phyloP scores from a whole-genome alignment of 2,329 filamentous ascomycete species.

The Neoarthrinium moseri region DNA sequence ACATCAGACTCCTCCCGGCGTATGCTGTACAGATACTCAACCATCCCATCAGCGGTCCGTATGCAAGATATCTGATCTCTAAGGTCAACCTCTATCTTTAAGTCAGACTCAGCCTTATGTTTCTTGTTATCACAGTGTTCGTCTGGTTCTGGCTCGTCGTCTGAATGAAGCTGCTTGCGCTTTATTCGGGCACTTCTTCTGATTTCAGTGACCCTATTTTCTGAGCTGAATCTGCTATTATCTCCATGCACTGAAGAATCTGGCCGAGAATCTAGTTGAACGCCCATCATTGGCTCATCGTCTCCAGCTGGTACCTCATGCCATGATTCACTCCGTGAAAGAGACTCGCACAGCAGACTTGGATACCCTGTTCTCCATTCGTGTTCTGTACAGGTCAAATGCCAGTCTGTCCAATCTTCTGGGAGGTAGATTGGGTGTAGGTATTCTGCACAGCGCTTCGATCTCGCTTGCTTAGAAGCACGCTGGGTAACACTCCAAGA shows the following conservation, averaged over 20 bases:
- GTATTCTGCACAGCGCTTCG: neutral
- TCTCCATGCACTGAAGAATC: neutral
- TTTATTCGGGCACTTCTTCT: neutral
- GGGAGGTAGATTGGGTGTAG: neutral
- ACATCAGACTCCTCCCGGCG: neutral
- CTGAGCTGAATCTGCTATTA: neutral
- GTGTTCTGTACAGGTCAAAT: neutral
- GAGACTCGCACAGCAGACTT: neutral
- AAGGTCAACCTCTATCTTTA: neutral
- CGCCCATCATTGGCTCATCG: neutral
- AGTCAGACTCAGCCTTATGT: too few relatives aligned
- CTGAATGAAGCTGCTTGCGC: neutral
- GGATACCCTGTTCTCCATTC: neutral
- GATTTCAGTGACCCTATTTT: neutral
- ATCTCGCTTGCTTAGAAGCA: neutral
- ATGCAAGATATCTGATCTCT: conserved; percentile 1
- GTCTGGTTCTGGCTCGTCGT: neutral
- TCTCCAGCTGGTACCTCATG: neutral
- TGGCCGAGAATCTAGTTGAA: neutral
- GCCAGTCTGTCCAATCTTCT: neutral
- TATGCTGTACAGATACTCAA: neutral
- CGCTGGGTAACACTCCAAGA: neutral
- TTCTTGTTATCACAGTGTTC: neutral
- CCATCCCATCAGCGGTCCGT: neutral
- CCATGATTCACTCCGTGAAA: neutral